Evolutionary conservation across 106 monocot species (phyloP).

Genomic region (Ottelia alismoides): DNA sequence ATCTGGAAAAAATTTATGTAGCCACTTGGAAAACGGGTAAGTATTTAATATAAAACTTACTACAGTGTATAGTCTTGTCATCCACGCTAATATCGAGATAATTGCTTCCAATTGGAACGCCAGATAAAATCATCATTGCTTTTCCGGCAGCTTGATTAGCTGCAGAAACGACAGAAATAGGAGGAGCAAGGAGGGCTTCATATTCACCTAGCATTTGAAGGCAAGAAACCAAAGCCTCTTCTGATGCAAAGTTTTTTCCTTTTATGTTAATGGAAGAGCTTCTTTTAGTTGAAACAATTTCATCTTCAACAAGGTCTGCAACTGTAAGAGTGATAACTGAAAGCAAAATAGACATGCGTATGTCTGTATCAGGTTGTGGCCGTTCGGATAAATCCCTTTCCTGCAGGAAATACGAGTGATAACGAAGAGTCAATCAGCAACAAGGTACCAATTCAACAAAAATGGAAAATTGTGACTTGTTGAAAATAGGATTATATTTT

Average conservation of each 20-base stretch:
- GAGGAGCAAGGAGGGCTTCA: slow-evolving; percentile 73
- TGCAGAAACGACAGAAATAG: slow-evolving; percentile 42
- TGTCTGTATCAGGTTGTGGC: slow-evolving; percentile 80
- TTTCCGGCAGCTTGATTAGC: slow-evolving; percentile 95
- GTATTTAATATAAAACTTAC: slow-evolving; percentile 55
- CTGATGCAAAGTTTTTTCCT: too few relatives aligned
- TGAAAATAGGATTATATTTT: too few relatives aligned
- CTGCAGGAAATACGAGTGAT: too few relatives aligned
- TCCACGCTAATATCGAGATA: slow-evolving; percentile 42
- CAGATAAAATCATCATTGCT: slow-evolving; percentile 78
- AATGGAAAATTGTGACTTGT: too few relatives aligned
- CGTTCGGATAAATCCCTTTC: slow-evolving; percentile 94
- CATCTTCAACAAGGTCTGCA: slow-evolving; percentile 64
- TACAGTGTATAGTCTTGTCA: slow-evolving; percentile 47
- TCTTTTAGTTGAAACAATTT: slow-evolving; percentile 22
- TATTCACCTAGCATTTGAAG: slow-evolving; percentile 71
- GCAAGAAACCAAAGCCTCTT: slow-evolving; percentile 69
- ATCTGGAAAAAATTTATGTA: too few relatives aligned
- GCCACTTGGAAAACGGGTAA: too few relatives aligned
- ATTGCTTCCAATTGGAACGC: slow-evolving; percentile 39
- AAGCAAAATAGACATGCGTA: slow-evolving; percentile 72
- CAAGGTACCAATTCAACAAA: too few relatives aligned
- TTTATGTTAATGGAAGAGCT: too few relatives aligned
- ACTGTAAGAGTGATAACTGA: slow-evolving; percentile 74
- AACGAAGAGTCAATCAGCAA: too few relatives aligned